Evolutionary conservation across 371 early-diverging fungal genomes (phyloP), one percentile per base, ranked within the genome.

Genomic region (Entomophthora muscae): DNA sequence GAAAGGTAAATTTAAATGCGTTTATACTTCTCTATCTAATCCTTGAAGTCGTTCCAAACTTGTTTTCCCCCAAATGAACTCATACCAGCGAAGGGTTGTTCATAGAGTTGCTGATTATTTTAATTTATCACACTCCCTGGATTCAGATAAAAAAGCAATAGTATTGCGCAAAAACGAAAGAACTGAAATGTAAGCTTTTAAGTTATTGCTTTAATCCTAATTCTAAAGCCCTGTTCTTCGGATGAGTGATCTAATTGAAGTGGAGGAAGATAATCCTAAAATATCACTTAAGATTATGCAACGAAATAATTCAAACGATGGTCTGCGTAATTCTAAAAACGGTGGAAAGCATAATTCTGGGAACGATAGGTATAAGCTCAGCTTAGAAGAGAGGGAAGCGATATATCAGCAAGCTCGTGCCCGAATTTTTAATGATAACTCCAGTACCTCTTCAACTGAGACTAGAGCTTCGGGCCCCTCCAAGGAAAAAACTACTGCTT

Each of bases 391-490:
- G 67, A 76, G 86, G 31, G 81, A 83, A 63, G 83, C 80, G 17
- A 83, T 79, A 3, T 89, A 89, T 65, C 84, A 85, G 66, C 77
- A 77, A 61, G 89, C 87, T 1, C 72, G 89, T 61, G 86, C 85
- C n/a, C 73, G 85, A 32, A 89, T 89, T 32, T 89, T 89, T 66
- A 58, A 58, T 22, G 28, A 32, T 10, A 31, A 30, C 21, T 21
- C 28, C 10, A 58, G 28, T 32, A 12, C 59, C 42, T 42, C 42
- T 17, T 42, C 42, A 17, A 42, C 42, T 5, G 42, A 42, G 17
- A 42, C 42, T 10, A 42, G 17, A 26, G 55, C 28, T 55, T 21
- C 55, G 10, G 22, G 42, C 17, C 42, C 42, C 42, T 17, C 42
- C 17, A 42, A 42, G 17, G 42, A 42, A 42, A 42, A 42, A 42